Conservation (phyloP, 495 filamentous ascomycete genomes). For the Talaromyces proteolyticus region DNA sequence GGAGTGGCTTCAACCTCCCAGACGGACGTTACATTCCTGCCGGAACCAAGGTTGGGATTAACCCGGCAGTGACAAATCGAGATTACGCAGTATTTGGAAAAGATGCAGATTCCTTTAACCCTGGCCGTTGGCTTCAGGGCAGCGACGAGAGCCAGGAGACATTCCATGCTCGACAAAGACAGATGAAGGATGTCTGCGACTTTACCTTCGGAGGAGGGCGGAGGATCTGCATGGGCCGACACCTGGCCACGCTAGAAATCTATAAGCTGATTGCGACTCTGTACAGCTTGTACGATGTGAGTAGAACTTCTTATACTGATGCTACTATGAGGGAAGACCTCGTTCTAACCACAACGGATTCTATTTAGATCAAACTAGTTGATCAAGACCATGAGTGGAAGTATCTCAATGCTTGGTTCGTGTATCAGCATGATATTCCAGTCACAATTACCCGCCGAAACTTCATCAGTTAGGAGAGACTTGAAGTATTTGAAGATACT, state of each 20-base stretch:
- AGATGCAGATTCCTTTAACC: constrained; percentile 45
- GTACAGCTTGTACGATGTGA: too few species aligned
- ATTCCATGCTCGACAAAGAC: constrained; percentile 13
- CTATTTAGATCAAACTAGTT: too few species aligned
- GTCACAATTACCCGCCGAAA: too few species aligned
- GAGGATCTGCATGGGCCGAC: constrained; percentile 60
- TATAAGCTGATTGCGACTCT: constrained; percentile 73
- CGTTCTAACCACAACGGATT: too few species aligned
- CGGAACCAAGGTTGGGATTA: constrained; percentile 56
- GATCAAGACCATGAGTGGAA: too few species aligned
- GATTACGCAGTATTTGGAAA: constrained; percentile 47
- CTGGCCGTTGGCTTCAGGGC: constrained; percentile 49
- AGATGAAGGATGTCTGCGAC: constrained; percentile 22
- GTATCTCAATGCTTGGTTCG: too few species aligned
- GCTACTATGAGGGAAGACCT: too few species aligned
- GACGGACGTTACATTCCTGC: constrained; percentile 41
- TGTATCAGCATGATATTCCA: too few species aligned
- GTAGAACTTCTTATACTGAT: too few species aligned
- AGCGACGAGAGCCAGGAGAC: constrained; percentile 17
- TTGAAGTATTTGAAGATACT: too few species aligned
- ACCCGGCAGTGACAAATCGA: constrained; percentile 50
- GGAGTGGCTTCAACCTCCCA: constrained; percentile 42
- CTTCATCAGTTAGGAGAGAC: too few species aligned
- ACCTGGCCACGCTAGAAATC: constrained; percentile 67
- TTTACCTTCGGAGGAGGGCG: constrained; percentile 56